Evolutionary conservation across 495 filamentous ascomycete genomes (phyloP), one percentile per base, ranked within the genome.

Genomic region (Parathielavia hyrcaniae): DNA sequence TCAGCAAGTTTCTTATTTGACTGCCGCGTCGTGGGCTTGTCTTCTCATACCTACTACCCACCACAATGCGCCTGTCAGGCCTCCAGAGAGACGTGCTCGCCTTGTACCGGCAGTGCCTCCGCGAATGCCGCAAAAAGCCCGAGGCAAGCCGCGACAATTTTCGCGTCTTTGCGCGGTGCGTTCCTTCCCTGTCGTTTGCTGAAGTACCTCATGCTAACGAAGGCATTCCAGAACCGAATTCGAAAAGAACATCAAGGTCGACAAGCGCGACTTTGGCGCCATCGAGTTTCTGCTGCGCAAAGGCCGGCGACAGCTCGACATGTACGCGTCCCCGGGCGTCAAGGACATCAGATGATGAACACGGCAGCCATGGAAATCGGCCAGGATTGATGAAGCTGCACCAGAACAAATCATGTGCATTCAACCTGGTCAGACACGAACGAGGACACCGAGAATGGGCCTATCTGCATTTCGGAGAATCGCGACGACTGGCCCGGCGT

Each of bases 281-380:
- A 85, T 98, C 58, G 93, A 98, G 71, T 95, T 88, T 73, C 75
- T 97, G 5, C 67, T 98, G 34, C 81, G 92, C 46, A 91, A 88
- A 67, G 93, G 93, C 40, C 79, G 83, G 34, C 81, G 88, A 52
- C 91, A 97, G 71, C 73, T 98, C 23, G 91, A 96, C 52, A 81
- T 85, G 55, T 97, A 95, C 72, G 83, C 86, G 17, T 81, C 84
- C 8, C 85, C 90, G 22, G 88, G 86, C 2, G 89, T 97, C 67
- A 90, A 83, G 66, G 89, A 95, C 70, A 87, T 98, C 59, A 59
- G 71, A 64, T 75, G 62, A 61, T n/a, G n/a, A n/a, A n/a, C 11
- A 49, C 14, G 17, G 40, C 17, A 26, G 35, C 23, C 41, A 44
- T 12, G 38, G n/a, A 50, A 32, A 20, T 26, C 36, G 26, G 3